These are phyloP conservation scores for Plasmodium gallinaceum DNA, from an alignment of 169 alveolate species.

Conservation along the genomic window DNA sequence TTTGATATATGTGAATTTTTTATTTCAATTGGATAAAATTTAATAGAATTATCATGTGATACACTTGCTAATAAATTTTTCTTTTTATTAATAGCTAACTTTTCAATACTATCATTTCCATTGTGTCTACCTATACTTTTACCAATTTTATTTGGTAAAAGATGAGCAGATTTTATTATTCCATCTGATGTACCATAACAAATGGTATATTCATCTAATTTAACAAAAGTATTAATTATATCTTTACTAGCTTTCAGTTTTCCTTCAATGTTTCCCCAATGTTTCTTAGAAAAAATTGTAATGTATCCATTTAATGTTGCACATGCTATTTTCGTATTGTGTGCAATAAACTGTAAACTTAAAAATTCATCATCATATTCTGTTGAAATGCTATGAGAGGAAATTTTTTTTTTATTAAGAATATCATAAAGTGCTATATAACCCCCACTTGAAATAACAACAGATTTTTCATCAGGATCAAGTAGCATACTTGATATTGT, in stretches of 20 bases:
- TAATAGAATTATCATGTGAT: slow-evolving; percentile 46
- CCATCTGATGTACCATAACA: slow-evolving; percentile 68
- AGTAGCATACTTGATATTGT: slow-evolving; percentile 47
- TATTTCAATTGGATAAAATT: slow-evolving; percentile 33
- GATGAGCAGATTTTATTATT: slow-evolving; percentile 31
- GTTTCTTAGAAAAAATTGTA: slow-evolving; percentile 36
- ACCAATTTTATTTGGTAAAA: slow-evolving; percentile 46
- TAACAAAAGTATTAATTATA: slow-evolving; percentile 58
- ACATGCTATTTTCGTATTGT: slow-evolving; percentile 52
- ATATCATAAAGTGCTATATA: slow-evolving; percentile 47
- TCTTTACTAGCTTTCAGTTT: slow-evolving; percentile 64
- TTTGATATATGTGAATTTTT: slow-evolving; percentile 24
- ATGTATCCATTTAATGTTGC: slow-evolving; percentile 63
- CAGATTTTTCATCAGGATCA: slow-evolving; percentile 35
- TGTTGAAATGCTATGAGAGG: slow-evolving; percentile 29
- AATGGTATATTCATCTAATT: slow-evolving; percentile 43
- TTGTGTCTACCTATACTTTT: slow-evolving; percentile 28
- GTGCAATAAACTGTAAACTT: slow-evolving; percentile 16
- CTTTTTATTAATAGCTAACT: slow-evolving; percentile 49
- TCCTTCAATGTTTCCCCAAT: slow-evolving; percentile 48
- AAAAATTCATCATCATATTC: slow-evolving; percentile 65
- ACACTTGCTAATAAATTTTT: slow-evolving; percentile 47
- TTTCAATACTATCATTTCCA: slow-evolving; percentile 35
- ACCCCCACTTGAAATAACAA: slow-evolving; percentile 46
- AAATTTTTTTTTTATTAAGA: slow-evolving; percentile 49